A percentile compares a stretch with the other conserved stretches of the same genome.
Conservation (phyloP, 371 early-diverging fungal species). For the Nematocida parisii region DNA sequence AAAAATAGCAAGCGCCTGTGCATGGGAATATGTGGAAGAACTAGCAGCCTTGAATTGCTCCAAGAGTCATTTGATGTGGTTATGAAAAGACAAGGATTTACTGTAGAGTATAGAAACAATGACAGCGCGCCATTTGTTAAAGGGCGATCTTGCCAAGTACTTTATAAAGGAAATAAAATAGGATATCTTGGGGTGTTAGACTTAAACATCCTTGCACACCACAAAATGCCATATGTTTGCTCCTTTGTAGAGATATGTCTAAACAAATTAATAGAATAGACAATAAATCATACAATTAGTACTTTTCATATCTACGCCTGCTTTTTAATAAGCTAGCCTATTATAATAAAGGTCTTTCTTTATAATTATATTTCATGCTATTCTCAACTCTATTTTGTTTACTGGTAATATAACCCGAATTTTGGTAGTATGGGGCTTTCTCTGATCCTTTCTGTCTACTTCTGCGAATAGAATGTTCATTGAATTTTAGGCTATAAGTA, state of each 20-base stretch:
- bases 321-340: neutral
- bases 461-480: too few species aligned
- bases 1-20: slow-evolving; percentile 84
- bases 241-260: slow-evolving; percentile 53
- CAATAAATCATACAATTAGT: neutral
- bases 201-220: slow-evolving; percentile 16
- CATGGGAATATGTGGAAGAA: slow-evolving; percentile 80
- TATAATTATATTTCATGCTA: too few species aligned
- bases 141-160: slow-evolving; percentile 30
- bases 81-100: slow-evolving; percentile 38
- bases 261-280: slow-evolving; percentile 6
- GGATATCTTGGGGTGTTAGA: slow-evolving; percentile 38
- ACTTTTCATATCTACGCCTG: neutral
- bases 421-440: too few species aligned
- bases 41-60: slow-evolving; percentile 76
- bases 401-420: too few species aligned
- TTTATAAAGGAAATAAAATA: slow-evolving; percentile 11
- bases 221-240: slow-evolving; percentile 50
- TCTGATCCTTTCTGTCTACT: too few species aligned
- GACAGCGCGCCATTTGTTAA: slow-evolving; percentile 24
- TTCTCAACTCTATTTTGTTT: too few species aligned
- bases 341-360: too few species aligned
- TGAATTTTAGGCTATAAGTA: too few species aligned
- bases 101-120: neutral
- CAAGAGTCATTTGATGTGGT: slow-evolving; percentile 57